Evolutionary conservation across 2,329 filamentous ascomycete genomes (phyloP).

Genomic region (Nectriaceae sp.): DNA sequence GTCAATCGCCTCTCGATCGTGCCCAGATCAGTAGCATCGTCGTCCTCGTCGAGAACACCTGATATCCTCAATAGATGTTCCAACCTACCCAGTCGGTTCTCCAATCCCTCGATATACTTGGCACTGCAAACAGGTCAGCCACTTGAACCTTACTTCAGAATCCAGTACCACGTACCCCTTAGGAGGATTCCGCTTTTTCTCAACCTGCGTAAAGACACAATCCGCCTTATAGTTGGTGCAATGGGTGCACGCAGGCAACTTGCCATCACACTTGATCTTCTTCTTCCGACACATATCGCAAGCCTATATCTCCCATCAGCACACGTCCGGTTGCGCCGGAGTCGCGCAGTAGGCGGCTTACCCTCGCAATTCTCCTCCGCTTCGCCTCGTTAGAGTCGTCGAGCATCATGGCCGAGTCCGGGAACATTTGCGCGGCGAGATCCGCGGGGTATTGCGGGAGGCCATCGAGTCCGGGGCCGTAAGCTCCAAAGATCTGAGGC

Average conservation of each 20-base stretch:
- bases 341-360: slow-evolving; percentile 45
- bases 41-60: slow-evolving; percentile 80
- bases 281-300: slow-evolving; percentile 97
- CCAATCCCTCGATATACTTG: slow-evolving; percentile 96
- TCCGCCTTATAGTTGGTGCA: slow-evolving; percentile 98
- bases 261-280: slow-evolving; percentile 98
- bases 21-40: slow-evolving; percentile 84
- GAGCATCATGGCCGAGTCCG: slow-evolving; percentile 56
- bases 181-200: slow-evolving; percentile 96
- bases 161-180: slow-evolving; percentile 72
- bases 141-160: background rate
- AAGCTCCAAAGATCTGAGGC: slow-evolving; percentile 65
- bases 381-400: slow-evolving; percentile 81
- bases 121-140: slow-evolving; percentile 58
- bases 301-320: slow-evolving; percentile 53
- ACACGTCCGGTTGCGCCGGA: slow-evolving; percentile 2
- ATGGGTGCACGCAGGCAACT: slow-evolving; percentile 91
- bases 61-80: slow-evolving; percentile 87
- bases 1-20: slow-evolving; percentile 78
- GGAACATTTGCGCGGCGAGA: slow-evolving; percentile 61
- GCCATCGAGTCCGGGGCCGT: slow-evolving; percentile 55
- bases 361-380: slow-evolving; percentile 82
- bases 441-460: slow-evolving; percentile 58
- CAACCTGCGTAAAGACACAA: slow-evolving; percentile 95
- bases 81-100: slow-evolving; percentile 95